Evolutionary conservation across 371 early-diverging fungal species (phyloP).

Genomic region (Mortierella sp.): DNA sequence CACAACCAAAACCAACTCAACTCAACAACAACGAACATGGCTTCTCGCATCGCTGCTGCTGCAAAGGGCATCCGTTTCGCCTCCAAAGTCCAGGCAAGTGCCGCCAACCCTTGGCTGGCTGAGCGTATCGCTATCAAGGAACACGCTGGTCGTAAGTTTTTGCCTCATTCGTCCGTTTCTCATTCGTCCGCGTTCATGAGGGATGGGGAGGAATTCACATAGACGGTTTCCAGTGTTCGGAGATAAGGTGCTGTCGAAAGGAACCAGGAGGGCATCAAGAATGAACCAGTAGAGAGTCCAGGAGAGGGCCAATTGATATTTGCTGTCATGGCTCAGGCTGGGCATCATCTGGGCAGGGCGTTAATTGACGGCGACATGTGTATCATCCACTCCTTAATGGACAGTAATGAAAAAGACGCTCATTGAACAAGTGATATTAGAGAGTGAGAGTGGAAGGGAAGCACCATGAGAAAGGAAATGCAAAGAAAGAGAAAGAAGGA

Average conservation of each 20-base stretch:
- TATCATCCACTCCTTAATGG: no score
- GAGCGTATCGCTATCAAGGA: conserved; percentile 46
- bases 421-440: neutral
- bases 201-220: neutral
- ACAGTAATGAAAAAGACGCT: no score
- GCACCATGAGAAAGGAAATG: no score
- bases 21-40: conserved; percentile 18
- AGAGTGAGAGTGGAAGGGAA: neutral
- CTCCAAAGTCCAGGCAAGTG: conserved; percentile 20
- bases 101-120: conserved; percentile 44
- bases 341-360: no score
- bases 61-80: conserved; percentile 46
- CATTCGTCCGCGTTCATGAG: neutral
- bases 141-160: conserved; percentile 40
- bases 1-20: neutral
- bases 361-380: no score
- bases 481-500: neutral
- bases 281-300: no score
- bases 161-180: neutral
- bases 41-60: conserved; percentile 37
- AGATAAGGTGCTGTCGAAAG: no score
- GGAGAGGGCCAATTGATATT: no score
- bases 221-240: no score
- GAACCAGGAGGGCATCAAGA: no score
- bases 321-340: no score